These are phyloP conservation scores for Lycium barbarum DNA, from an alignment of 257 asterid genomes.

Conservation along the genomic window DNA sequence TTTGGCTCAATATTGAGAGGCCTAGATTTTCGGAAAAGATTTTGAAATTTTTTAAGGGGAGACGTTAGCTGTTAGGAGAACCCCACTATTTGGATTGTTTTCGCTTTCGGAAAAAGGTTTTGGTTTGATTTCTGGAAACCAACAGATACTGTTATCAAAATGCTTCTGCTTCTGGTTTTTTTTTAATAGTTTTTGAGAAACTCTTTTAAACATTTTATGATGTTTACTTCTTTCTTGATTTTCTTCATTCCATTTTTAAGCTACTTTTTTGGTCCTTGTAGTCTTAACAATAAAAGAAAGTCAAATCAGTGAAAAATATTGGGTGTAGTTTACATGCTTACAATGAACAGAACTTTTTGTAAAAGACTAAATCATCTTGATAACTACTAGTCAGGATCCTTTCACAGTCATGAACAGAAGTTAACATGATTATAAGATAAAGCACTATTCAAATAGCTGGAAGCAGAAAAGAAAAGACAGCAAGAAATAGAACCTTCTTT, in stretches of 20 bases:
- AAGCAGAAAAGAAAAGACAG: background rate
- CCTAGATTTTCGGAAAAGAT: background rate
- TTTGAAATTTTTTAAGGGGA: background rate
- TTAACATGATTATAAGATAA: constrained; percentile 14
- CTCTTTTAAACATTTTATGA: background rate
- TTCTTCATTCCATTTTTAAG: background rate
- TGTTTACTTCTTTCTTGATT: background rate
- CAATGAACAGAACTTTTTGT: background rate
- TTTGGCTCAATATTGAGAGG: background rate
- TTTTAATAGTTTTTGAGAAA: background rate
- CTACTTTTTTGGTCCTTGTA: background rate
- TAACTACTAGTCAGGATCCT: background rate
- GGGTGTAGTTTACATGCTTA: background rate
- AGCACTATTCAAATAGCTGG: constrained; percentile 10
- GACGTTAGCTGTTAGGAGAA: background rate
- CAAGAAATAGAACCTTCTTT: background rate
- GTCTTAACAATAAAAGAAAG: background rate
- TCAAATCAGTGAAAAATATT: background rate
- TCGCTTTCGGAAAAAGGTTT: constrained; percentile 7
- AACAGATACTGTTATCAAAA: background rate
- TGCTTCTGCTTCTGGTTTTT: background rate
- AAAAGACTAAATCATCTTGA: background rate
- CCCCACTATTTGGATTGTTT: background rate
- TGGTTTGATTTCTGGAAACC: constrained; percentile 20
- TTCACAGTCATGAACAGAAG: constrained; percentile 8